Percentiles rank a stretch among this genome's conserved stretches.
phyloP scores from a whole-genome alignment of 2,329 filamentous ascomycete species.

The Microdochium bolleyi region DNA sequence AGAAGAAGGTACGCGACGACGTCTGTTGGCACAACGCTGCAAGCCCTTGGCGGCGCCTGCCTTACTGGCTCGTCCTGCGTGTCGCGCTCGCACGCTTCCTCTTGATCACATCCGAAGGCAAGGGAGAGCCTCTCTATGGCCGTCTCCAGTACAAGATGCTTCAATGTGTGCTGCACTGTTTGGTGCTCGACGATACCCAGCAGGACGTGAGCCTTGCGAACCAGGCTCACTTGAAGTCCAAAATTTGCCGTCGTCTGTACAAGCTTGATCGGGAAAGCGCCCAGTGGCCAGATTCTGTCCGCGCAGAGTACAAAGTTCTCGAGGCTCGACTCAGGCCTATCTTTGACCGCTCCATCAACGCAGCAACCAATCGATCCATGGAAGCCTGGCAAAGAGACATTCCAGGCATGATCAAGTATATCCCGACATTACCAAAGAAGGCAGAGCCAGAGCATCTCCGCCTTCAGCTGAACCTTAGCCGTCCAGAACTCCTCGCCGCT shows the following conservation, averaged over 20 bases:
- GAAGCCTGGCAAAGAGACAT: slow-evolving; percentile 30
- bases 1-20: slow-evolving; percentile 55
- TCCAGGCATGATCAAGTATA: slow-evolving; percentile 18
- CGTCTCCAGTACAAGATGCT: slow-evolving; percentile 49
- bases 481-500: slow-evolving; percentile 16
- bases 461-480: slow-evolving; percentile 29
- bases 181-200: slow-evolving; percentile 32
- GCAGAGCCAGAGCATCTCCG: slow-evolving; percentile 19
- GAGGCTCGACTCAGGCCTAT: slow-evolving; percentile 16
- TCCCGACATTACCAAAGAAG: slow-evolving; percentile 30
- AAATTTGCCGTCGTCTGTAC: slow-evolving; percentile 47
- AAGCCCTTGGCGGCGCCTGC: slow-evolving; percentile 51
- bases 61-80: slow-evolving; percentile 53
- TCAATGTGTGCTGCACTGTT: slow-evolving; percentile 35
- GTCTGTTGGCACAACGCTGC: slow-evolving; percentile 39
- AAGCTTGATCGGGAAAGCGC: slow-evolving; percentile 41
- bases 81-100: slow-evolving; percentile 43
- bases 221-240: slow-evolving; percentile 34
- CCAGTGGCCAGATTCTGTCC: slow-evolving; percentile 4
- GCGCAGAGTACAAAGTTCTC: slow-evolving; percentile 15
- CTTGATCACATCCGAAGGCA: slow-evolving; percentile 17
- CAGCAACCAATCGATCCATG: slow-evolving; percentile 17
- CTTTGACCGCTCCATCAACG: slow-evolving; percentile 18
- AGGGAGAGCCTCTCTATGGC: slow-evolving; percentile 20
- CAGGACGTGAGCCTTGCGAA: slow-evolving; percentile 23